Evolutionary conservation across 2,329 filamentous ascomycete species (phyloP).

Genomic region (Nigrospora oryzae): DNA sequence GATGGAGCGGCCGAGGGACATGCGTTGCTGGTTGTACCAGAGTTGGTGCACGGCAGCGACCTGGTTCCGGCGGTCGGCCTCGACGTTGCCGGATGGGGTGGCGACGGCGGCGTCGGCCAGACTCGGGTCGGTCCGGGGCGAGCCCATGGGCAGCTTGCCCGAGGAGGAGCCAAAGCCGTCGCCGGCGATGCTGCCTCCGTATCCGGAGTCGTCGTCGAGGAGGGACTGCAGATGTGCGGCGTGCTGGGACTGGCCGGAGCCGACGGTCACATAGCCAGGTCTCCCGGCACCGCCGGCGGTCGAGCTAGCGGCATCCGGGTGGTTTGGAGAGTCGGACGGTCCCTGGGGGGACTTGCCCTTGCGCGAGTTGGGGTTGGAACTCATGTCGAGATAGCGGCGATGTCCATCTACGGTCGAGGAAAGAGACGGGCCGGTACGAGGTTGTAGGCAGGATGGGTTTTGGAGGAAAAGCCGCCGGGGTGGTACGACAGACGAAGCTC

Average conservation of each 20-base stretch:
- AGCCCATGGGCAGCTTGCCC: constrained; percentile 16
- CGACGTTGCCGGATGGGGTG: constrained; percentile 32
- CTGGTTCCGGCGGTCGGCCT: constrained; percentile 59
- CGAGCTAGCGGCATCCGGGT: constrained; percentile 14
- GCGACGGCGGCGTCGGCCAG: constrained; percentile 36
- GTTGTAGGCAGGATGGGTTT: background rate
- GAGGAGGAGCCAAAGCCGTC: constrained; percentile 40
- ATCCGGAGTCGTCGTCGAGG: constrained; percentile 83
- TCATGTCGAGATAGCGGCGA: constrained; percentile 37
- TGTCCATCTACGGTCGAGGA: constrained; percentile 20
- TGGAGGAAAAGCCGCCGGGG: no score
- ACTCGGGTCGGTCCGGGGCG: constrained; percentile 33
- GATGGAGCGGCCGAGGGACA: constrained; percentile 79
- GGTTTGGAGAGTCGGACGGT: constrained; percentile 20
- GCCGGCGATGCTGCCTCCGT: constrained; percentile 70
- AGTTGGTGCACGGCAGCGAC: constrained; percentile 86
- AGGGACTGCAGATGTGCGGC: constrained; percentile 73
- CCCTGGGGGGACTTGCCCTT: constrained; percentile 16
- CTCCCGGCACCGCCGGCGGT: constrained; percentile 18
- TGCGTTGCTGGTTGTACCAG: constrained; percentile 89
- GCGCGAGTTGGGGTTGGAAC: constrained; percentile 45
- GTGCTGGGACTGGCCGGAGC: constrained; percentile 73
- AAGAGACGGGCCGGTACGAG: constrained; percentile 7
- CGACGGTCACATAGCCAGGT: constrained; percentile 81
- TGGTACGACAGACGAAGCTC: background rate